Evolutionary conservation across 2,329 filamentous ascomycete genomes (phyloP).

Genomic region (Hypoxylon sp.): DNA sequence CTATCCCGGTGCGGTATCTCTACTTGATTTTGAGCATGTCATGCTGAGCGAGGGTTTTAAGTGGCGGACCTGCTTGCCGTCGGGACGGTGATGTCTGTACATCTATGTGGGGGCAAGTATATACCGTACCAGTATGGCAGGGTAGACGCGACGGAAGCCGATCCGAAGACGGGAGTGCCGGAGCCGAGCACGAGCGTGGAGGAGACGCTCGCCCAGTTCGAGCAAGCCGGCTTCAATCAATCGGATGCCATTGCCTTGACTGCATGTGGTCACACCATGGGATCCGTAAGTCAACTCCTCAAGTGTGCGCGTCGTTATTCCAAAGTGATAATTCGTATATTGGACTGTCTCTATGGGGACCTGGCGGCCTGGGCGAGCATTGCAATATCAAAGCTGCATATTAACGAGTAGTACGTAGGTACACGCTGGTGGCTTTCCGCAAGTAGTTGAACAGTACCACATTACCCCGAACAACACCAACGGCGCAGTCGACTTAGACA

Average conservation of each 20-base stretch:
- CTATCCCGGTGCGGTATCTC: not conserved
- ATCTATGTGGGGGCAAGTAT: slow-evolving; percentile 49
- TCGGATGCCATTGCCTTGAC: slow-evolving; percentile 49
- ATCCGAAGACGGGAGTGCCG: slow-evolving; percentile 51
- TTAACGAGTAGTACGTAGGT: slow-evolving; percentile 17
- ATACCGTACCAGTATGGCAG: slow-evolving; percentile 52
- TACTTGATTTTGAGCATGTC: not conserved
- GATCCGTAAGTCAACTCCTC: slow-evolving; percentile 42
- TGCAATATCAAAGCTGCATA: not conserved
- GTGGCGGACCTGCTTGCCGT: slow-evolving; percentile 53
- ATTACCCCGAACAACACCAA: slow-evolving; percentile 49
- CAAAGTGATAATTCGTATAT: not conserved
- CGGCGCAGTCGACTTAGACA: slow-evolving; percentile 49
- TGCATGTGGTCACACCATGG: slow-evolving; percentile 52
- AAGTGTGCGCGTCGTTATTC: not conserved
- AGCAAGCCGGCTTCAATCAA: slow-evolving; percentile 48
- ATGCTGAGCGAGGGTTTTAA: slow-evolving; percentile 29
- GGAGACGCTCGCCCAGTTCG: slow-evolving; percentile 49
- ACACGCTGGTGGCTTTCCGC: slow-evolving; percentile 51
- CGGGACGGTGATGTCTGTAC: slow-evolving; percentile 52
- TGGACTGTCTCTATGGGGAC: not conserved
- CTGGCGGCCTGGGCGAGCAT: not conserved
- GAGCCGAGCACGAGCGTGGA: slow-evolving; percentile 48
- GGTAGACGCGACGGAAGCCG: slow-evolving; percentile 49
- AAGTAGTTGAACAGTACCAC: slow-evolving; percentile 42